Percentiles rank a stretch among this genome's conserved stretches.
These are phyloP conservation scores for Aegilops umbellulata DNA, from an alignment of 176 grass and related monocot genomes.

Conservation along the genomic window DNA sequence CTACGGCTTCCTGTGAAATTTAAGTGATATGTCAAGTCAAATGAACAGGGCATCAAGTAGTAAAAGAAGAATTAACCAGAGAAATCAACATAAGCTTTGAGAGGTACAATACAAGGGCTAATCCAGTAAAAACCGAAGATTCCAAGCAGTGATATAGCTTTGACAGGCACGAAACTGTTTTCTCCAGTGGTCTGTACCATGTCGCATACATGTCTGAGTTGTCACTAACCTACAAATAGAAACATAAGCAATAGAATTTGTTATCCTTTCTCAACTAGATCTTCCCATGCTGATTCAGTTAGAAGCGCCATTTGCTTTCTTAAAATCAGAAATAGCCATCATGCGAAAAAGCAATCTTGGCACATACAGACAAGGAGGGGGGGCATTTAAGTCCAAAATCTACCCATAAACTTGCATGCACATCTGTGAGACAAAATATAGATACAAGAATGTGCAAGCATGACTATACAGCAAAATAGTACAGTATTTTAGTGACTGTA, in stretches of 20 bases:
- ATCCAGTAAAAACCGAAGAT: conserved; percentile 92
- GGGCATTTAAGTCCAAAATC: neutral
- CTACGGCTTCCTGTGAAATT: conserved; percentile 84
- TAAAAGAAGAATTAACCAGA: conserved; percentile 31
- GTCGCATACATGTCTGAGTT: conserved; percentile 73
- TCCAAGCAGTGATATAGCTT: conserved; percentile 94
- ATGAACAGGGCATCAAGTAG: conserved; percentile 1
- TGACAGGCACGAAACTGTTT: conserved; percentile 96
- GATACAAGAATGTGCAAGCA: neutral
- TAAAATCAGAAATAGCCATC: neutral
- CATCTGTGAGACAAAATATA: neutral
- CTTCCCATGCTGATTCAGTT: neutral
- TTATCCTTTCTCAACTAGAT: neutral
- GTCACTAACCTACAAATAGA: conserved; percentile 58
- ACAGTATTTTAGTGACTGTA: neutral
- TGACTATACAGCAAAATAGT: conserved; percentile 3
- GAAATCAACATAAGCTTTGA: conserved; percentile 16
- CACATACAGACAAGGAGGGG: neutral
- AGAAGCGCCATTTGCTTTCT: conserved; percentile 11
- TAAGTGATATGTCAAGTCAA: conserved; percentile 33
- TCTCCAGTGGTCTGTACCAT: conserved; percentile 95
- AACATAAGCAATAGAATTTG: conserved; percentile 20
- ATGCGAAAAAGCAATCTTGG: neutral
- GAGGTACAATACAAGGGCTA: conserved; percentile 77
- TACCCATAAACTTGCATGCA: conserved; percentile 4